Evolutionary conservation across 306 rosid species (phyloP).

Genomic region (Corylus avellana): DNA sequence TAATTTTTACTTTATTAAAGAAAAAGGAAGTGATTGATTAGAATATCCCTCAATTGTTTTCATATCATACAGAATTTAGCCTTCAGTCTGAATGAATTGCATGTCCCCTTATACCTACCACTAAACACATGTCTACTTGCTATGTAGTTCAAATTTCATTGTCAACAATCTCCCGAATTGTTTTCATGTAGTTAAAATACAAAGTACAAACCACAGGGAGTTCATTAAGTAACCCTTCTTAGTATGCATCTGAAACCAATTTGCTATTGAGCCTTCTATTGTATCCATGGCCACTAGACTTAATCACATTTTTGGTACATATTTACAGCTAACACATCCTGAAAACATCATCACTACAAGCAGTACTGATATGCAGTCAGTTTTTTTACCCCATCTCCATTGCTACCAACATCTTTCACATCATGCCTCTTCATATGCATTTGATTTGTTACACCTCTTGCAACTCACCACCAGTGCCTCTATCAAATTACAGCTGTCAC

Average conservation of each 20-base stretch:
- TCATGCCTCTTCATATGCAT: background rate
- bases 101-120: background rate
- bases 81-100: background rate
- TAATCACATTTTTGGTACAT: background rate
- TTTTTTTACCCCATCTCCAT: background rate
- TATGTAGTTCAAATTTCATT: background rate
- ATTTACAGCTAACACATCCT: background rate
- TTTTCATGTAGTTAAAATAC: background rate
- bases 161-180: background rate
- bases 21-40: background rate
- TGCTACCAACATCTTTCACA: background rate
- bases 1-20: background rate
- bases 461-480: background rate
- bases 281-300: background rate
- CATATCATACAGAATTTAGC: background rate
- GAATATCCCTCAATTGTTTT: background rate
- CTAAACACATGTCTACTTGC: background rate
- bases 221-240: background rate
- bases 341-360: background rate
- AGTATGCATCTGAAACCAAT: background rate
- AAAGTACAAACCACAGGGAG: background rate
- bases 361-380: background rate
- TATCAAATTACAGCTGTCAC: background rate
- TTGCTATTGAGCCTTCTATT: background rate
- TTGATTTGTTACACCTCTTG: slow-evolving; percentile 1